Evolutionary conservation across 75 land plant species (phyloP).

Genomic region (Cryptomeria japonica): DNA sequence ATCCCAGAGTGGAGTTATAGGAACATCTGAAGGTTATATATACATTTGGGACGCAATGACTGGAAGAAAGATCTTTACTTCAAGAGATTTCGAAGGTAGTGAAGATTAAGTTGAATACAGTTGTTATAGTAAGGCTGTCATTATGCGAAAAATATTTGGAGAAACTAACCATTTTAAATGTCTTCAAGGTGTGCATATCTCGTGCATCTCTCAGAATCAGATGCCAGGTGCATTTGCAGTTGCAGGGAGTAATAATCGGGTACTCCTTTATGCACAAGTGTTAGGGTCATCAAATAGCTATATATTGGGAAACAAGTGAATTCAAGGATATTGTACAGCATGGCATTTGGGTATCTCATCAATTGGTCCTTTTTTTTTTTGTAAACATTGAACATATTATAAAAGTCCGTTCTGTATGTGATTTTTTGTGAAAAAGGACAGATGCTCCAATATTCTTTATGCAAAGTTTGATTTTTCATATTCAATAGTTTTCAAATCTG

Average conservation of each 20-base stretch:
- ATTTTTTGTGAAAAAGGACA: not conserved
- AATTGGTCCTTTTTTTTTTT: not conserved
- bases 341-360: not conserved
- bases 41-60: constrained; percentile 54
- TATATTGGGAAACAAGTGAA: not conserved
- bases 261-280: constrained; percentile 1
- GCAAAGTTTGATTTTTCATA: too few species aligned
- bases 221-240: constrained; percentile 29
- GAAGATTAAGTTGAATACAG: not conserved
- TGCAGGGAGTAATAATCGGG: constrained; percentile 26
- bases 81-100: constrained; percentile 39
- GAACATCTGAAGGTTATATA: constrained; percentile 46
- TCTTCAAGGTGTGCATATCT: constrained; percentile 29
- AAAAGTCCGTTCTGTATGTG: not conserved
- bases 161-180: not conserved
- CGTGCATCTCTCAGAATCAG: constrained; percentile 42
- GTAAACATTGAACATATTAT: not conserved
- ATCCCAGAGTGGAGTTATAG: constrained; percentile 51
- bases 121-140: not conserved
- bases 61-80: constrained; percentile 33
- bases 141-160: not conserved
- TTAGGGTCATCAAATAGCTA: not conserved
- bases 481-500: too few species aligned
- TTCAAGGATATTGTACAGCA: not conserved
- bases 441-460: not conserved